phyloP scores from a whole-genome alignment of 2,329 filamentous ascomycete species.

The Paraconiothyrium brasiliense region DNA sequence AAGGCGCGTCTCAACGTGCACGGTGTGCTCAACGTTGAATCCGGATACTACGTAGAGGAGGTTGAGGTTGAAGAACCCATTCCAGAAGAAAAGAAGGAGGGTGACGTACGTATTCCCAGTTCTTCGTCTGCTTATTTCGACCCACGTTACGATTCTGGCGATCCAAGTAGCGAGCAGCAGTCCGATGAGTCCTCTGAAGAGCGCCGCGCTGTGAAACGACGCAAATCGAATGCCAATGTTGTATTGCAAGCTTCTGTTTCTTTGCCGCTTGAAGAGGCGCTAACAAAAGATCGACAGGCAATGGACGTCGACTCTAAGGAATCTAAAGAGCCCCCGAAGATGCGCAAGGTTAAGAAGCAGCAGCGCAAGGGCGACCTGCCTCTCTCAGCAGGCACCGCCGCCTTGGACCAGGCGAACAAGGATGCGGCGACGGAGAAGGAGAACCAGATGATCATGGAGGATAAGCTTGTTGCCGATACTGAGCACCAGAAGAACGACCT shows the following conservation, averaged over 20 bases:
- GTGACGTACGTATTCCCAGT: slow-evolving; percentile 70
- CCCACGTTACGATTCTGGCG: slow-evolving; percentile 29
- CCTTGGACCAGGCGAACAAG: slow-evolving; percentile 76
- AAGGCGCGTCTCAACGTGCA: slow-evolving; percentile 97
- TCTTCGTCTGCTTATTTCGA: slow-evolving; percentile 25
- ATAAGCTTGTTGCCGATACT: slow-evolving; percentile 97
- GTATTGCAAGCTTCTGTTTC: slow-evolving; percentile 39
- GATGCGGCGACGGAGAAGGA: slow-evolving; percentile 80
- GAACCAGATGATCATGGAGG: slow-evolving; percentile 91
- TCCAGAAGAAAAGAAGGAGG: slow-evolving; percentile 71
- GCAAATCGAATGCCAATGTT: slow-evolving; percentile 36
- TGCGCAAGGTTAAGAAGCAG: slow-evolving; percentile 98
- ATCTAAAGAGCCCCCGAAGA: slow-evolving; percentile 70
- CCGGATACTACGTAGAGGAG: slow-evolving; percentile 97
- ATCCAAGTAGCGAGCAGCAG: slow-evolving; percentile 32
- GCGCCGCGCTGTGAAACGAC: slow-evolving; percentile 45
- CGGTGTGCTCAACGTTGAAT: slow-evolving; percentile 95
- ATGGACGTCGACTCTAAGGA: slow-evolving; percentile 54
- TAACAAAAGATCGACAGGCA: slow-evolving; percentile 44
- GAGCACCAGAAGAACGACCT: slow-evolving; percentile 99
- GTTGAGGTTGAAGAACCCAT: slow-evolving; percentile 95
- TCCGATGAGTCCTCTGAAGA: slow-evolving; percentile 26
- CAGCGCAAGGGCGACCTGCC: slow-evolving; percentile 96
- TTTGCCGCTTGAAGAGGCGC: slow-evolving; percentile 31
- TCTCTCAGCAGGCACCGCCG: slow-evolving; percentile 82